phyloP scores from a whole-genome alignment of 1,139 yeast genomes.

The Suhomyces wounanorum region DNA sequence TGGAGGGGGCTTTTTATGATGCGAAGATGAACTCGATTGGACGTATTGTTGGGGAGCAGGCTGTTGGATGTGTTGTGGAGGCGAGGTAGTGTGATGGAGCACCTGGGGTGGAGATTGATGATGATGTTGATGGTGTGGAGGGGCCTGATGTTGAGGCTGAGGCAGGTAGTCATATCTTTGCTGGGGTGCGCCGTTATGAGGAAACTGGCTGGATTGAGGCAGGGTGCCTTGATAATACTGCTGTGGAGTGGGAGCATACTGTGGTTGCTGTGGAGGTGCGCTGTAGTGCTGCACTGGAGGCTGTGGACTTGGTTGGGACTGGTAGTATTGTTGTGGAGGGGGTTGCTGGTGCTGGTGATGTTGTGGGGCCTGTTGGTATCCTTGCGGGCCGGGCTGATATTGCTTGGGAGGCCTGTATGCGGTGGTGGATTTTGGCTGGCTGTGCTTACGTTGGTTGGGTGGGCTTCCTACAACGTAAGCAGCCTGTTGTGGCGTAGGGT shows the following conservation, averaged over 20 bases:
- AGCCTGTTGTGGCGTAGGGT: conserved; percentile 53
- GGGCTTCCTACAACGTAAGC: conserved; percentile 34
- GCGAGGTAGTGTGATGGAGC: conserved; percentile 8
- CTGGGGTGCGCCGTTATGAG: conserved; percentile 15
- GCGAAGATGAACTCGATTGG: conserved; percentile 1
- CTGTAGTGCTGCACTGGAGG: conserved; percentile 14
- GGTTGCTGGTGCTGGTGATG: conserved; percentile 11
- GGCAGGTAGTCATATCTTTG: conserved; percentile 13
- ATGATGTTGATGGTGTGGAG: conserved; percentile 13
- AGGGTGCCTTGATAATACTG: conserved; percentile 18
- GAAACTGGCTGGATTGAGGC: conserved; percentile 14
- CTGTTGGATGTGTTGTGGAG: conserved; percentile 6
- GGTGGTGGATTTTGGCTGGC: conserved; percentile 15
- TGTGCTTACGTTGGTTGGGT: conserved; percentile 20
- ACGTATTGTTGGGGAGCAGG: conserved; percentile 8
- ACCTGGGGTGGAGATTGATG: conserved; percentile 15
- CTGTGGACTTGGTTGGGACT: conserved; percentile 19
- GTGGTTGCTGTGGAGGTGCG: conserved; percentile 13
- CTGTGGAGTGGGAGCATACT: conserved; percentile 19
- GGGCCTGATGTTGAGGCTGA: conserved; percentile 15
- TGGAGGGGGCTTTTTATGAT: conserved; percentile 19
- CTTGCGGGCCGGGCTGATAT: conserved; percentile 20
- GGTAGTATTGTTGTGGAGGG: conserved; percentile 16
- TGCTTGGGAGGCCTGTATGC: conserved; percentile 22
- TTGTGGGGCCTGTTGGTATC: conserved; percentile 14